A percentile compares a stretch with the other conserved stretches of the same genome.
Evolutionary conservation across 2,329 filamentous ascomycete species (phyloP).

Genomic region (Akanthomyces dipterigenus): DNA sequence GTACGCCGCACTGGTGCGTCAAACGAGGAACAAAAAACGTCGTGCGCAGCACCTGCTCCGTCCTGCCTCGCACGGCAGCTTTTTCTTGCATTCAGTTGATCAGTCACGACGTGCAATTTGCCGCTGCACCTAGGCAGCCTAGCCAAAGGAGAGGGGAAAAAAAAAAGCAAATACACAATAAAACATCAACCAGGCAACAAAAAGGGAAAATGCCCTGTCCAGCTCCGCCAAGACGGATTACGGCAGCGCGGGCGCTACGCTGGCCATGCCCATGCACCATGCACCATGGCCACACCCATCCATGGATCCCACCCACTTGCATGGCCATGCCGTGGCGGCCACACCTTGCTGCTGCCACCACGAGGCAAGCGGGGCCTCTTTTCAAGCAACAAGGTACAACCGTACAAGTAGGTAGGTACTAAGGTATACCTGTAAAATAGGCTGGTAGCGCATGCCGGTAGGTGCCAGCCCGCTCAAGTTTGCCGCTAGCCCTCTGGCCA

Average conservation of each 20-base stretch:
- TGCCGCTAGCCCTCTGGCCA: not conserved
- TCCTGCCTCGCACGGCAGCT: too few species aligned
- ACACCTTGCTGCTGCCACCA: conserved; percentile 6
- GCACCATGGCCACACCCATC: not conserved
- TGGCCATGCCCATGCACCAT: not conserved
- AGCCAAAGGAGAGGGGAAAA: too few species aligned
- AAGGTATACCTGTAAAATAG: too few species aligned
- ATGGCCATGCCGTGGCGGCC: conserved; percentile 9
- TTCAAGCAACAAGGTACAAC: too few species aligned
- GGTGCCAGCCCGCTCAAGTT: too few species aligned
- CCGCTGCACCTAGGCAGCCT: too few species aligned
- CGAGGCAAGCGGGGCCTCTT: conserved; percentile 8
- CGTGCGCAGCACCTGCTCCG: too few species aligned
- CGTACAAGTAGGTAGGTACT: too few species aligned
- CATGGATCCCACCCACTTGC: not conserved
- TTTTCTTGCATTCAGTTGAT: too few species aligned
- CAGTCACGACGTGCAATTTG: too few species aligned
- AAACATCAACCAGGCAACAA: not conserved
- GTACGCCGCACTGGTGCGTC: not conserved
- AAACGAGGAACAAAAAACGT: not conserved
- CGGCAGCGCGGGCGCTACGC: conserved; percentile 1
- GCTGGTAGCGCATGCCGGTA: too few species aligned
- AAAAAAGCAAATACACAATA: not conserved
- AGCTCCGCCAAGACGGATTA: not conserved
- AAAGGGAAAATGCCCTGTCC: too few species aligned